Evolutionary conservation across 225 moss, liverwort and hornwort species (phyloP), one percentile per base, ranked within the genome.

Genomic region (Takakia lepidozioides): DNA sequence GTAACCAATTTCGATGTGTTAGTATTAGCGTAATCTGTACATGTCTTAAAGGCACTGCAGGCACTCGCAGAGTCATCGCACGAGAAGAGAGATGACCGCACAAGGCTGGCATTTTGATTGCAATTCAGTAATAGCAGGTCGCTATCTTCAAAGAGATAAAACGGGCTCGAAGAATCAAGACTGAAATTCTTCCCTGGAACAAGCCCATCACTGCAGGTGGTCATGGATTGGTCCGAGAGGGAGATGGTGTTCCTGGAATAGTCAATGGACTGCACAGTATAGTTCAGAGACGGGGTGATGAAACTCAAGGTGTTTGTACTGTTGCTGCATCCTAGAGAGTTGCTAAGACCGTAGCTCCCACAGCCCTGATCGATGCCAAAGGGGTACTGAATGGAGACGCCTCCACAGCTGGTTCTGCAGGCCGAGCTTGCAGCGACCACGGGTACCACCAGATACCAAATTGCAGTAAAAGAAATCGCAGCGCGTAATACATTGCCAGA

Each of bases 31-130:
- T 57, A 72, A 66, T 72, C 72, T 11, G 57, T 65, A 55, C 74
- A 75, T 2, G 65, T 70, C 57, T 75, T 65, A 27, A 65, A 70
- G 6, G 70, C 74, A 25, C 69, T 75, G 61, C 69, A 75, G 8
- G 57, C 61, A 10, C 47, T n/a, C 2, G 64, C 69, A 13, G 74
- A 29, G 5, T 48, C 22, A 19, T 75, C 70, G 21, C 74, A 75
- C 19, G 51, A 54, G 40, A 69, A 75, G 3, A 51, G 28, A 3
- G 74, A 58, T 14, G 69, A 65, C 41, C 47, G 49, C 49, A 53
- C 54, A 16, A 75, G 58, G 1, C 55, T 64, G 17, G 69, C 69
- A 51, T 75, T 75, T 2, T 41, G 64, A 43, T 11, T 42, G 42
- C 69, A 75, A 35, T 65, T 69, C 25, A 69, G 32, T 32, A 75